These are phyloP conservation scores for Colletotrichum cereale DNA, from an alignment of 2,329 filamentous ascomycete genomes.

Conservation along the genomic window DNA sequence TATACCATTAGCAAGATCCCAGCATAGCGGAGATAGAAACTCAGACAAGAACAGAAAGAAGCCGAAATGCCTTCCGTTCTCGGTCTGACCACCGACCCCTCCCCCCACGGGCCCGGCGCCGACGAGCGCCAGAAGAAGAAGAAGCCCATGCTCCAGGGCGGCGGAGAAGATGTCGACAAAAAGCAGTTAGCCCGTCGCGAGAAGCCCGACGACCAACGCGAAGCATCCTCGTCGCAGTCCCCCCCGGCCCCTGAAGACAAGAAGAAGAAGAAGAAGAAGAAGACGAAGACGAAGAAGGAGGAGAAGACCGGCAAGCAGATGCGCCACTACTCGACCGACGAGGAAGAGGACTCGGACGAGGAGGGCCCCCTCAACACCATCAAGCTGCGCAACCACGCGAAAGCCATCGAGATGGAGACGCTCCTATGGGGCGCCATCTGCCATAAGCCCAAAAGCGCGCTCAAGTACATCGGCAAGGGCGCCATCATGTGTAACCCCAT, in stretches of 20 bases:
- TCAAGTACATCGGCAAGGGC: conserved; percentile 54
- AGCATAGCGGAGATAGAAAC: background rate
- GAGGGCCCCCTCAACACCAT: conserved; percentile 48
- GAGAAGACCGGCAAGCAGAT: conserved; percentile 20
- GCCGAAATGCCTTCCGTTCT: conserved; percentile 49
- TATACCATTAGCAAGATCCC: background rate
- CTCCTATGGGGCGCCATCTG: conserved; percentile 54
- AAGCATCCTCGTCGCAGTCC: conserved; percentile 31
- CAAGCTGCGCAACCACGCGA: conserved; percentile 53
- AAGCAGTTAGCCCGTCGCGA: conserved; percentile 38
- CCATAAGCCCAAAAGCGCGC: conserved; percentile 51
- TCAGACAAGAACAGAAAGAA: background rate
- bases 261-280: conserved; percentile 31
- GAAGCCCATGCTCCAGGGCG: conserved; percentile 25
- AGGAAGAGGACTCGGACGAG: conserved; percentile 33
- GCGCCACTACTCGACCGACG: conserved; percentile 24
- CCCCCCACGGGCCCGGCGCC: conserved; percentile 39
- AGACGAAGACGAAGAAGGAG: conserved; percentile 26
- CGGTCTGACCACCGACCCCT: conserved; percentile 49
- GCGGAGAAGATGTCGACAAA: conserved; percentile 19
- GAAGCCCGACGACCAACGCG: conserved; percentile 7
- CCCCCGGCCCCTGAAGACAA: conserved; percentile 19
- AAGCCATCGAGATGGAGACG: conserved; percentile 53
- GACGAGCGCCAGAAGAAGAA: conserved; percentile 37
- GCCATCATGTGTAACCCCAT: conserved; percentile 54